phyloP scores from a whole-genome alignment of 2,329 filamentous ascomycete species.

The Beauveria sp. region DNA sequence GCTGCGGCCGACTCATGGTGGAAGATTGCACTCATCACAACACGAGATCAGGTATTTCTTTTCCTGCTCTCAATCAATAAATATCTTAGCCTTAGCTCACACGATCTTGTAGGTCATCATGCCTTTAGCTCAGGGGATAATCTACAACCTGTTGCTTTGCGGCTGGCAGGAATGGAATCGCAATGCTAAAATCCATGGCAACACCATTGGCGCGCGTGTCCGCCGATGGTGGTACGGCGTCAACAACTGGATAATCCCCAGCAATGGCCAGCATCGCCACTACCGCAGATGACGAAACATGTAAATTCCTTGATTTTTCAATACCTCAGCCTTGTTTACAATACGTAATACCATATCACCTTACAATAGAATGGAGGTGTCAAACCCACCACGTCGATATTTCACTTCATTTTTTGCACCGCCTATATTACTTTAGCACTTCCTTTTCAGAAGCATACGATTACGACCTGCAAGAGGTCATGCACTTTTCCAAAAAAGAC shows the following conservation, averaged over 20 bases:
- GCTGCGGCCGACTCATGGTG: constrained; percentile 71
- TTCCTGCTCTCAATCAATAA: background rate
- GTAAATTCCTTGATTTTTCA: background rate
- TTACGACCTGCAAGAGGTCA: too few species aligned
- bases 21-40: constrained; percentile 74
- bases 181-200: constrained; percentile 67
- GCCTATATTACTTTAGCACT: background rate
- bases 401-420: background rate
- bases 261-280: constrained; percentile 10
- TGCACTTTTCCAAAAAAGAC: too few species aligned
- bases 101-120: constrained; percentile 61
- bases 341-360: background rate
- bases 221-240: constrained; percentile 93
- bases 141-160: constrained; percentile 78
- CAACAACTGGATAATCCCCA: constrained; percentile 75
- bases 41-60: constrained; percentile 69
- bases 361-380: background rate
- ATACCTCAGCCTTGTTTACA: background rate
- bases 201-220: constrained; percentile 65
- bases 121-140: constrained; percentile 76
- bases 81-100: background rate
- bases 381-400: background rate
- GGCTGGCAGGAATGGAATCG: constrained; percentile 91
- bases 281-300: constrained; percentile 4
- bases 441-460: too few species aligned